A percentile compares a stretch with the other conserved stretches of the same genome.
phyloP scores from a whole-genome alignment of 257 asterid species.

The Lycium ferocissimum region DNA sequence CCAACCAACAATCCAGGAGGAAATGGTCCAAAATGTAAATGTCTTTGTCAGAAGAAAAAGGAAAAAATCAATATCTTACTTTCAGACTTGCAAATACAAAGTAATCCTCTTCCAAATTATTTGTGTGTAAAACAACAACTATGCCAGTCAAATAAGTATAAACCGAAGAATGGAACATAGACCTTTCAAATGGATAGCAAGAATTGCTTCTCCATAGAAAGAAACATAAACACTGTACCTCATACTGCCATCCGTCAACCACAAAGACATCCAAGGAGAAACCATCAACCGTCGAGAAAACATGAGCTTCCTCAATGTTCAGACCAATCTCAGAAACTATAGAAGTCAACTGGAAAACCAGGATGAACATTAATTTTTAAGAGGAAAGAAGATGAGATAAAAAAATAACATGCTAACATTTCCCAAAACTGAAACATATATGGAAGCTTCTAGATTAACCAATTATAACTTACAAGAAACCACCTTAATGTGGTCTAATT shows the following conservation, averaged over 20 bases:
- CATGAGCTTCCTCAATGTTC: conserved; percentile 62
- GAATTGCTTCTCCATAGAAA: background rate
- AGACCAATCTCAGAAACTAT: conserved; percentile 55
- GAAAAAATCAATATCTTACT: background rate
- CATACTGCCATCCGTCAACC: conserved; percentile 57
- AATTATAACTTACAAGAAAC: background rate
- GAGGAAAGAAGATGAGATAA: background rate
- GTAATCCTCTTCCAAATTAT: background rate
- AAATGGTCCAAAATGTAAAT: conserved; percentile 13
- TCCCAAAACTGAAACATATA: background rate
- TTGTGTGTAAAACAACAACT: background rate
- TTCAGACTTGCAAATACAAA: background rate
- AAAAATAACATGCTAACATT: background rate
- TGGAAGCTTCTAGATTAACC: background rate
- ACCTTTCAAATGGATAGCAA: background rate
- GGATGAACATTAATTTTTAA: background rate
- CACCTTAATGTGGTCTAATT: background rate
- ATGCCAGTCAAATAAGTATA: background rate
- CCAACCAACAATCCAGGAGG: background rate
- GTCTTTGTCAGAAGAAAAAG: background rate
- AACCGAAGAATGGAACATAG: background rate
- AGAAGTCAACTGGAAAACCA: conserved; percentile 47
- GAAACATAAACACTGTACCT: conserved; percentile 34
- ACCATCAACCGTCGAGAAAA: conserved; percentile 58
- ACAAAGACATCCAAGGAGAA: conserved; percentile 60